Evolutionary conservation across 2,329 filamentous ascomycete species (phyloP).

Genomic region (Neoarthrinium moseri): DNA sequence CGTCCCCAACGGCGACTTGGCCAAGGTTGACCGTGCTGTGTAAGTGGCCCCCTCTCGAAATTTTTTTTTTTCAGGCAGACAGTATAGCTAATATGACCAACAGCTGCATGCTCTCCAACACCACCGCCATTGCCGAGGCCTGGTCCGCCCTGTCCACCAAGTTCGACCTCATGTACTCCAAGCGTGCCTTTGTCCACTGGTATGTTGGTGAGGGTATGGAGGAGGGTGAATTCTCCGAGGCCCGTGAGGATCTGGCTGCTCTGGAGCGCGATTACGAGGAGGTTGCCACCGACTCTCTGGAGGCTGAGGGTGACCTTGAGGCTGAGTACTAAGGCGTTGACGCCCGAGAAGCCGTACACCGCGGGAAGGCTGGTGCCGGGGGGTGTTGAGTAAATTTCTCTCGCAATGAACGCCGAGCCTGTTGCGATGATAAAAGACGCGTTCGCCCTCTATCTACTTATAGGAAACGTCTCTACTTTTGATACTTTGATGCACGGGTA

Average conservation of each 20-base stretch:
- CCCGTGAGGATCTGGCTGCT: slow-evolving; percentile 95
- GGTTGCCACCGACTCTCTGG: slow-evolving; percentile 91
- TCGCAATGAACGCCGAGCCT: slow-evolving; percentile 13
- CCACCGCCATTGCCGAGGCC: slow-evolving; percentile 95
- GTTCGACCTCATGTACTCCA: slow-evolving; percentile 99
- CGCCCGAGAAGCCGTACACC: too few species aligned
- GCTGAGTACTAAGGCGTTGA: slow-evolving; percentile 91
- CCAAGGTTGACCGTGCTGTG: slow-evolving; percentile 98
- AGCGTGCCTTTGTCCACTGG: slow-evolving; percentile 99
- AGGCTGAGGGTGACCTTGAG: slow-evolving; percentile 80
- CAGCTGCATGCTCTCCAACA: slow-evolving; percentile 98
- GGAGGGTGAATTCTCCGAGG: slow-evolving; percentile 99
- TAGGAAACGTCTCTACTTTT: slow-evolving; percentile 16
- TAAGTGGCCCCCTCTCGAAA: slow-evolving; percentile 51
- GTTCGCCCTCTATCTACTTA: slow-evolving; percentile 14
- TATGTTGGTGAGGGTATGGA: slow-evolving; percentile 99
- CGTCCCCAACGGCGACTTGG: slow-evolving; percentile 94
- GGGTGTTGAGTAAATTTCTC: neutral
- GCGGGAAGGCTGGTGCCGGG: slow-evolving; percentile 9
- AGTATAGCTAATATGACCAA: neutral
- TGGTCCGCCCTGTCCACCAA: slow-evolving; percentile 96
- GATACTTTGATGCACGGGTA: slow-evolving; percentile 15
- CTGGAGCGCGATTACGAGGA: slow-evolving; percentile 99
- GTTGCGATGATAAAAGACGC: slow-evolving; percentile 16
- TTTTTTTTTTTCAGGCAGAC: slow-evolving; percentile 1